Evolutionary conservation across 179 eudicot genomes (phyloP).

Genomic region (Vitellaria paradoxa): DNA sequence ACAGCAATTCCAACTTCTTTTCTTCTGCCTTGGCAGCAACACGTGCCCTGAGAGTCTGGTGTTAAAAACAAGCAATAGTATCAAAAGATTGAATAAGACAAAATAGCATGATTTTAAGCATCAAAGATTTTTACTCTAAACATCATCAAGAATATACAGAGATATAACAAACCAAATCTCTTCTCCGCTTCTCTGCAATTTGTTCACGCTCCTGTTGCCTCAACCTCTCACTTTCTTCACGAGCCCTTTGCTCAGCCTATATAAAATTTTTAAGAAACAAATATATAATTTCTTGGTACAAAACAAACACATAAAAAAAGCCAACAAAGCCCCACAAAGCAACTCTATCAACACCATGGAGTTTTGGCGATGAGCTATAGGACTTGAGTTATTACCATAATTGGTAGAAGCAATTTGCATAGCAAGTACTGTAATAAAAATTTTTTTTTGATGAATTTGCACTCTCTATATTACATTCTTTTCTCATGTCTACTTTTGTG

Average conservation of each 20-base stretch:
- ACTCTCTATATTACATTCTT: too few relatives aligned
- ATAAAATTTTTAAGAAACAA: background rate
- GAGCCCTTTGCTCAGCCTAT: slow-evolving; percentile 90
- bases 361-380: too few relatives aligned
- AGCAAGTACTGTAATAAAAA: too few relatives aligned
- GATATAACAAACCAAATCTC: slow-evolving; percentile 64
- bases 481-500: too few relatives aligned
- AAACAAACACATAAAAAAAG: background rate
- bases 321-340: background rate
- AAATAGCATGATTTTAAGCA: background rate
- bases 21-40: slow-evolving; percentile 95
- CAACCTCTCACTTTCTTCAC: slow-evolving; percentile 90
- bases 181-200: slow-evolving; percentile 83
- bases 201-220: slow-evolving; percentile 94
- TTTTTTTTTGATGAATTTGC: too few relatives aligned
- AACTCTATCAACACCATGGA: background rate
- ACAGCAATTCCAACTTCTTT: slow-evolving; percentile 86
- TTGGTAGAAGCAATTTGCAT: too few relatives aligned
- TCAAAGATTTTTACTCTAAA: background rate
- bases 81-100: background rate
- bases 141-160: background rate
- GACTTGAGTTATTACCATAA: too few relatives aligned
- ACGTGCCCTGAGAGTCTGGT: slow-evolving; percentile 77
- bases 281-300: background rate
- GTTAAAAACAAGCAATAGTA: slow-evolving; percentile 12